phyloP scores from a whole-genome alignment of 768 basidiomycete genomes.

The Tulasnella calospora region DNA sequence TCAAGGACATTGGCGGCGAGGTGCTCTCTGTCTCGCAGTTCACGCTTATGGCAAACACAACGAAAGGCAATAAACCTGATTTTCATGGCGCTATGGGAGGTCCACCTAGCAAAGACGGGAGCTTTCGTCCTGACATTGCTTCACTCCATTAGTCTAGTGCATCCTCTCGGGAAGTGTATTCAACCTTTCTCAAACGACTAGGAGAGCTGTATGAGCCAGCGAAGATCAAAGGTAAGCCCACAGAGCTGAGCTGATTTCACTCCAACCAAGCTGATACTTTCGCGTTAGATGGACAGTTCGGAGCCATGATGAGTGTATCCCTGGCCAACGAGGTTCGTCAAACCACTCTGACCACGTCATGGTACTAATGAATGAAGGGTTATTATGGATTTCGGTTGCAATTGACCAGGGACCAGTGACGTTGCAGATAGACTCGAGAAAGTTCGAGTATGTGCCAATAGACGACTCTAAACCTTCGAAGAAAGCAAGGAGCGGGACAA shows the following conservation, averaged over 20 bases:
- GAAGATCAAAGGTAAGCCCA: slow-evolving; percentile 67
- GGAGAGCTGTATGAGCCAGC: slow-evolving; percentile 60
- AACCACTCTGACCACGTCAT: slow-evolving; percentile 29
- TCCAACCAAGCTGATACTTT: background rate
- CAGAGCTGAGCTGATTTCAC: background rate
- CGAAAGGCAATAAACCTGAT: slow-evolving; percentile 85
- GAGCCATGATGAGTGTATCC: slow-evolving; percentile 92
- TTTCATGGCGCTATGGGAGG: slow-evolving; percentile 90
- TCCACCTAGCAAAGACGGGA: background rate
- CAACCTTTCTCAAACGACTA: slow-evolving; percentile 64
- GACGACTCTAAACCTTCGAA: background rate
- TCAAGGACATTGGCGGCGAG: slow-evolving; percentile 85
- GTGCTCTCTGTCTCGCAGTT: slow-evolving; percentile 94
- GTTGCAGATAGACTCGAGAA: slow-evolving; percentile 68
- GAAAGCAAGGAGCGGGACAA: background rate
- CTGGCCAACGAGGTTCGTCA: slow-evolving; percentile 72
- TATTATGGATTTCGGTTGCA: background rate
- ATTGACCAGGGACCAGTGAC: slow-evolving; percentile 70
- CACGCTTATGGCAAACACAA: slow-evolving; percentile 79
- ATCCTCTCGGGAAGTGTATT: slow-evolving; percentile 63
- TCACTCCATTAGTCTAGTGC: slow-evolving; percentile 52
- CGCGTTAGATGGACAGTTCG: slow-evolving; percentile 77
- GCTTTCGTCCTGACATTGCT: slow-evolving; percentile 1
- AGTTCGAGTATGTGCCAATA: slow-evolving; percentile 25
- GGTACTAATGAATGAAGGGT: background rate